These are phyloP conservation scores for Magnolia officinalis DNA, from an alignment of 164 flowering plant species.

Conservation along the genomic window DNA sequence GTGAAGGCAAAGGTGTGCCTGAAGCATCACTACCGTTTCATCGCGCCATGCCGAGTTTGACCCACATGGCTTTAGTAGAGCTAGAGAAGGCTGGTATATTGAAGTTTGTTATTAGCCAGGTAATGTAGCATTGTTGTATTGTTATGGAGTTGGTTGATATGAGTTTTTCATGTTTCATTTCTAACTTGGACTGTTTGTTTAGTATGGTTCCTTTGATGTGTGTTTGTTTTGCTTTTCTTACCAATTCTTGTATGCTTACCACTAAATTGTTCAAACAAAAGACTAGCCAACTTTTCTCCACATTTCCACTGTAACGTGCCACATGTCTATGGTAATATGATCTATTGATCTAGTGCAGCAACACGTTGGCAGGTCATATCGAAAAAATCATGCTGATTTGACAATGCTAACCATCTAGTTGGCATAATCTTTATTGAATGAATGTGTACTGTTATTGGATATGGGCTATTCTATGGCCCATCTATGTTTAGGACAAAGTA, in stretches of 20 bases:
- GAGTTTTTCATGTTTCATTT: neutral
- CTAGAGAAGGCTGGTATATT: conserved; percentile 84
- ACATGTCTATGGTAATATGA: neutral
- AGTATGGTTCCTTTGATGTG: neutral
- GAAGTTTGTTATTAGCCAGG: conserved; percentile 93
- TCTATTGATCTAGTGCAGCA: neutral
- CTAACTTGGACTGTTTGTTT: neutral
- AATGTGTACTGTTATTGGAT: no score
- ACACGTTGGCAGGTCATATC: neutral
- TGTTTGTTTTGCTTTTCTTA: neutral
- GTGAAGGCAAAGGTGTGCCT: conserved; percentile 86
- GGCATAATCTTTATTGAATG: no score
- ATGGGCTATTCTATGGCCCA: no score
- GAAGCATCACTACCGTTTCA: conserved; percentile 92
- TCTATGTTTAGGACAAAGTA: no score
- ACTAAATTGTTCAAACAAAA: neutral
- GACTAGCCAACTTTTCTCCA: neutral
- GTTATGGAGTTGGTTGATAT: neutral
- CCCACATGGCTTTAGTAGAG: conserved; percentile 95
- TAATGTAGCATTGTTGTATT: conserved; percentile 12
- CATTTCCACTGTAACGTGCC: neutral
- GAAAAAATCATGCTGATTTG: no score
- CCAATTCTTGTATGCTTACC: neutral
- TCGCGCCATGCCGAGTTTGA: conserved; percentile 89
- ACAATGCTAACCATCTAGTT: no score